Evolutionary conservation across 2,329 filamentous ascomycete species (phyloP), one percentile per base, ranked within the genome.

Genomic region (Penicillium palitans): DNA sequence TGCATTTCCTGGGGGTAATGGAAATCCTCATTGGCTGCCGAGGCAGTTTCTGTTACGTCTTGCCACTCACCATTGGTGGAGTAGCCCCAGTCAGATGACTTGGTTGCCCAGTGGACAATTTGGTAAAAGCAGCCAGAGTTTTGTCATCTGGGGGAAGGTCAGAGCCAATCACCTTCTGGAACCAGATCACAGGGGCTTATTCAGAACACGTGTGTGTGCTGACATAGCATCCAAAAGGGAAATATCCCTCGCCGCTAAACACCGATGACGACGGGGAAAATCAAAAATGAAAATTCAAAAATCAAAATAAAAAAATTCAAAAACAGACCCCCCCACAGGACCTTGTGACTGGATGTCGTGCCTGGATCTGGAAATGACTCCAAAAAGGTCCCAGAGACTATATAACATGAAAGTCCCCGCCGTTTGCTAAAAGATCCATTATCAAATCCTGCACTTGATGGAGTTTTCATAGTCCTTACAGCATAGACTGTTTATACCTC

Each of bases 41-140:
- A 5, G 15, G n/a, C 40, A 55, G 65, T 75, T 76, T 75, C 69
- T 72, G 61, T 76, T 76, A 76, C 73, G 73, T 75, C 65, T 70
- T 54, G 65, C 61, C 61, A 64, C 61, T 53, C 46, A 56, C 35
- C 33, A 65, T 54, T 64, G 65, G 59, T 58, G 50, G 47, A 44
- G 56, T 27, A 49, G 49, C 46, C 24, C 55, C 44, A 60, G 70
- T 74, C 72, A 75, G 70, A 72, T 74, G 72, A 75, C 68, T 55
- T 54, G 51, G 44, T 48, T 55, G 31, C 31, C 41, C 49, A 19
- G 45, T n/a, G 42, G 55, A 48, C 42, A 21, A 37, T 37, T n/a
- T 29, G 4, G 13, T 58, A 58, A 67, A 66, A 63, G 67, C 66
- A 21, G 63, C 66, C 33, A 41, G 53, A 19, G 19, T 1, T 9